Conservation (phyloP, 495 filamentous ascomycete species). For the Hypoxylon crocopeplum region DNA sequence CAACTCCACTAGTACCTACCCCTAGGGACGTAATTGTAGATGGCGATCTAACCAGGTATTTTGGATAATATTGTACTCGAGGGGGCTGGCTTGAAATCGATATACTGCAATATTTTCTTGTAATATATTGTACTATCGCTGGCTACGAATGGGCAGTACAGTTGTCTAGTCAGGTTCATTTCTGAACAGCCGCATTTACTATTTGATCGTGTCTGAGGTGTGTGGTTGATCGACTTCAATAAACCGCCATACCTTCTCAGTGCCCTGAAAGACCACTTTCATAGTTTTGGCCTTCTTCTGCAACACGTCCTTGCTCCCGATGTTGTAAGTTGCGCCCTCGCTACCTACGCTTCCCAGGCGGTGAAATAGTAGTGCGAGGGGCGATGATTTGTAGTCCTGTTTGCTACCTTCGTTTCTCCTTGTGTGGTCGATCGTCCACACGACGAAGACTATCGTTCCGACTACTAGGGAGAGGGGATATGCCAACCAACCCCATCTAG, state of each 20-base stretch:
- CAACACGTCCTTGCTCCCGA: slow-evolving; percentile 1
- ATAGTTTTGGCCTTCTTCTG: slow-evolving; percentile 10
- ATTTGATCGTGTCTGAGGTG: no score
- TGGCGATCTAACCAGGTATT: no score
- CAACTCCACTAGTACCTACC: no score
- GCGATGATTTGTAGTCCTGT: slow-evolving; percentile 21
- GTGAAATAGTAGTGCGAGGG: slow-evolving; percentile 16
- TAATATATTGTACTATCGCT: no score
- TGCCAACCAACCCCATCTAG: slow-evolving; percentile 33
- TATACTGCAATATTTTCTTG: no score
- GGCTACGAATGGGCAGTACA: no score
- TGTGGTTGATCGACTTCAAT: slow-evolving; percentile 13
- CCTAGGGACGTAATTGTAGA: no score
- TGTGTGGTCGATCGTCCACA: slow-evolving; percentile 15
- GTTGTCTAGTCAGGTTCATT: no score
- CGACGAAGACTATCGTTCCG: slow-evolving; percentile 21
- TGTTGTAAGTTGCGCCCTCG: background rate
- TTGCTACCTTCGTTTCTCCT: slow-evolving; percentile 2
- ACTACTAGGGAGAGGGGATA: slow-evolving; percentile 27
- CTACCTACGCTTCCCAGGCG: slow-evolving; percentile 6
- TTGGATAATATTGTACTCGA: no score
- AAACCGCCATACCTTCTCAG: slow-evolving; percentile 11
- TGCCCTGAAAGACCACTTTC: slow-evolving; percentile 13
- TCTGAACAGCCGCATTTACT: no score
- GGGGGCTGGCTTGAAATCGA: no score